Evolutionary conservation across 768 basidiomycete species (phyloP), one percentile per base, ranked within the genome.

Genomic region (Mycena pura): DNA sequence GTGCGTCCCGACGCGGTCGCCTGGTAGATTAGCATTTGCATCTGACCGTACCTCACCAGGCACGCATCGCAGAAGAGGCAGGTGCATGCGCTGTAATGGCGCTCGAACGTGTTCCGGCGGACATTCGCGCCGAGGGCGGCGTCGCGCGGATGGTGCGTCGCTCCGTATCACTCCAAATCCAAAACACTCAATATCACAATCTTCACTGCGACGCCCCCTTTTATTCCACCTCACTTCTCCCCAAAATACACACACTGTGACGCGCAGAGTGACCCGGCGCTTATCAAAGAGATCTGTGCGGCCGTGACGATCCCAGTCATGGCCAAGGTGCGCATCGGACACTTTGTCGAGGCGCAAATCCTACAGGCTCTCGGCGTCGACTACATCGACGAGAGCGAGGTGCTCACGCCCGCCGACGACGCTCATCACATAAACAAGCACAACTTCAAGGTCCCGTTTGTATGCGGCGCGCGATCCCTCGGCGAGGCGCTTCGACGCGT

Each of bases 41-140:
- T n/a, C 52, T 62, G 24, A 67, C 51, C 51, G 24, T 25, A 32
- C 69, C 65, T 36, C 69, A 70, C 51, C 65, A 96, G 90, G 96
- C 96, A 60, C 91, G 92, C 62, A 95, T 98, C 68, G 96, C 96
- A 43, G 96, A 99, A 14, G 94, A 95, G 72, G 96, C 96, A 9
- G 96, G 96, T 44, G 96, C 96, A 7, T 95, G 93, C 72, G 96
- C 96, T 60, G 96, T 99, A 63, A 99, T 99, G 96, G 94, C 94
- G 5, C 84, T 96, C 29, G 94, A 97, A 76, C 84, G 95, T 57
- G 93, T 99, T 3, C 96, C 96, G 10, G 95, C 96, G 13, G 95
- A 98, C 72, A 99, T 99, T 71, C 86, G 96, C 62, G 83, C 83
- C 17, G 81, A 93, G 73, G 96, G 96, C 29, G 96, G 96, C 59